These are phyloP conservation scores for Diaporthe sp. DNA, from an alignment of 2,329 filamentous ascomycete species.

Conservation along the genomic window DNA sequence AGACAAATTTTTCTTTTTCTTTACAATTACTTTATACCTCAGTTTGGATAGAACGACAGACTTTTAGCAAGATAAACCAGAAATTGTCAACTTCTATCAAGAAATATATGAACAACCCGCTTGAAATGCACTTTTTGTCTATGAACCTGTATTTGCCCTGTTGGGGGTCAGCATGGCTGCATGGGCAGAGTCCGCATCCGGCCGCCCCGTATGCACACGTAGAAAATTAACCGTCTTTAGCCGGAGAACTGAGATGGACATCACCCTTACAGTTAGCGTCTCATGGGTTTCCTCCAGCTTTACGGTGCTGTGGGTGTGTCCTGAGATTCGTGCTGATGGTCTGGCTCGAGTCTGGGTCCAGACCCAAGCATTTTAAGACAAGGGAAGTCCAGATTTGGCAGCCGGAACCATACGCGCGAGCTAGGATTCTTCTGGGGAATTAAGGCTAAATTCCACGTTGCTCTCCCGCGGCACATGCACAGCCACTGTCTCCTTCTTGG, in stretches of 20 bases:
- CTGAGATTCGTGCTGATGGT: neutral
- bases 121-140: neutral
- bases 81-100: neutral
- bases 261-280: neutral
- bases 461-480: neutral
- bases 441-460: slow-evolving; percentile 29
- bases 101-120: neutral
- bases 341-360: neutral
- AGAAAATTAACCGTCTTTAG: slow-evolving; percentile 9
- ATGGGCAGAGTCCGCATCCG: neutral
- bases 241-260: neutral
- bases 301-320: neutral
- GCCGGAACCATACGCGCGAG: slow-evolving; percentile 21
- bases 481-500: neutral
- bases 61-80: neutral
- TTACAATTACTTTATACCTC: too few species aligned
- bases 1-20: neutral
- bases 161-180: neutral
- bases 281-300: neutral
- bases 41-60: too few species aligned
- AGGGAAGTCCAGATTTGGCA: slow-evolving; percentile 15
- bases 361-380: neutral
- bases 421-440: slow-evolving; percentile 1
- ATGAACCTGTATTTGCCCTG: neutral
- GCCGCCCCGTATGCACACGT: neutral